Percentiles rank a stretch among this genome's conserved stretches.
phyloP scores from a whole-genome alignment of 2,329 filamentous ascomycete species.

The Madurella mycetomatis region DNA sequence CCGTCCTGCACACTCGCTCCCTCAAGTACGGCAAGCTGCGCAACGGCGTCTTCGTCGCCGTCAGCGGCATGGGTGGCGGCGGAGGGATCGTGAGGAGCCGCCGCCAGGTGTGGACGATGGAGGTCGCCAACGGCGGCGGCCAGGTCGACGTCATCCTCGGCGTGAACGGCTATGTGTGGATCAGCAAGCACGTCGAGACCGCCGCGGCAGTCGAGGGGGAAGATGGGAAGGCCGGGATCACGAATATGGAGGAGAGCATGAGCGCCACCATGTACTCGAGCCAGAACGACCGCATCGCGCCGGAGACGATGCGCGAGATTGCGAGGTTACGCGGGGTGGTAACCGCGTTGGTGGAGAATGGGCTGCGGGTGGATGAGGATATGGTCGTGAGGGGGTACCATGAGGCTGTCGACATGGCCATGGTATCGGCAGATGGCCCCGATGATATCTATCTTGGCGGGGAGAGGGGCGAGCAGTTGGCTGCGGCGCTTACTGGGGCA shows the following conservation, averaged over 20 bases:
- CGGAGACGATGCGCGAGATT: slow-evolving; percentile 81
- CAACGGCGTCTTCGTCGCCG: slow-evolving; percentile 84
- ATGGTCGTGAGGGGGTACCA: slow-evolving; percentile 79
- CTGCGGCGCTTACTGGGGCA: slow-evolving; percentile 35
- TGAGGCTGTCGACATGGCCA: slow-evolving; percentile 70
- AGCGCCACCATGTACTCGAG: slow-evolving; percentile 86
- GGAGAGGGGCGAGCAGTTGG: slow-evolving; percentile 49
- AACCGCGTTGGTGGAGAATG: slow-evolving; percentile 74
- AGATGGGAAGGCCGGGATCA: slow-evolving; percentile 53
- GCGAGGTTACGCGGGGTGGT: slow-evolving; percentile 78
- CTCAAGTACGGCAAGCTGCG: slow-evolving; percentile 93
- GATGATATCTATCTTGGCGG: slow-evolving; percentile 59
- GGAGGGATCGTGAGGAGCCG: slow-evolving; percentile 79
- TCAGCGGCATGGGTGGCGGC: slow-evolving; percentile 77
- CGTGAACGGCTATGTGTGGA: slow-evolving; percentile 97
- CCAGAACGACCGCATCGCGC: slow-evolving; percentile 81
- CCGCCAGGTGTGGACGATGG: slow-evolving; percentile 82
- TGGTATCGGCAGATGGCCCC: slow-evolving; percentile 51
- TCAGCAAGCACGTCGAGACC: slow-evolving; percentile 72
- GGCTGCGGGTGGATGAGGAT: slow-evolving; percentile 83
- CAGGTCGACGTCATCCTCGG: slow-evolving; percentile 84
- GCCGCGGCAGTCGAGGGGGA: slow-evolving; percentile 30
- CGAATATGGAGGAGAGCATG: slow-evolving; percentile 81
- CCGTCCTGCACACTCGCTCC: slow-evolving; percentile 82
- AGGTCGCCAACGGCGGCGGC: slow-evolving; percentile 49